Base-by-base conservation (phyloP, 208 protist species). In the Trypanosoma rangeli region DNA sequence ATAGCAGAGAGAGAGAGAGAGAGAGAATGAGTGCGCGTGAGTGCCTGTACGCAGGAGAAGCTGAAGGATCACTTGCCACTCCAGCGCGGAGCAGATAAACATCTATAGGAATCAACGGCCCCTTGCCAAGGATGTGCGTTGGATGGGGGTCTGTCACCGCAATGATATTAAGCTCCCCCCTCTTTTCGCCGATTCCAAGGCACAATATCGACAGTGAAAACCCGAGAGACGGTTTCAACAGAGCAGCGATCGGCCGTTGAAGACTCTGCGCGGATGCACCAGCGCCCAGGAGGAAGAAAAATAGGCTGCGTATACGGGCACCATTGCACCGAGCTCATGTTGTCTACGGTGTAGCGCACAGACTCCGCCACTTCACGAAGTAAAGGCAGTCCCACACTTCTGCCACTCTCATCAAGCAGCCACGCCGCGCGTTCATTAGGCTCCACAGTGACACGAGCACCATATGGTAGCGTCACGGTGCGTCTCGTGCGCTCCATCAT, bases 251-350 rank as follows among this genome's bases (percentile, higher is more conserved):
- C 85, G 12, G 60, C 54, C 69, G 46, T 62, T 13, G 76, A 76
- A 1, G 76, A 22, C 65, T 85, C 76, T 28, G 86, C 90, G 8
- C 85, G 77, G 55, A 95, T 72, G 64, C 90, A 95, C 87, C 90
- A 95, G 22, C 82, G 79, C 7, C 90, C 90, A 1, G 82, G 81
- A 1, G 85, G 85, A 8, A 95, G 79, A 60, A 65, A 88, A 39
- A 95, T 80, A 0, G 87, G 71, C 33, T 70, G 16, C 28, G 26
- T 29, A 54, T 76, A 85, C 42, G 60, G 61, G 57, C 76, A 62
- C 86, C 89, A 95, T 63, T 92, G 84, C 33, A 73, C 66, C 16
- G 78, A 74, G 53, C 71, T 79, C 42, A 68, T 72, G 37, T 81
- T 80, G 66, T 93, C 87, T 33, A 90, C 65, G 7, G 73, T 86